A percentile compares a stretch with the other conserved stretches of the same genome.
These are phyloP conservation scores for Clonostachys chloroleuca DNA, from an alignment of 2,329 filamentous ascomycete genomes.

Conservation along the genomic window DNA sequence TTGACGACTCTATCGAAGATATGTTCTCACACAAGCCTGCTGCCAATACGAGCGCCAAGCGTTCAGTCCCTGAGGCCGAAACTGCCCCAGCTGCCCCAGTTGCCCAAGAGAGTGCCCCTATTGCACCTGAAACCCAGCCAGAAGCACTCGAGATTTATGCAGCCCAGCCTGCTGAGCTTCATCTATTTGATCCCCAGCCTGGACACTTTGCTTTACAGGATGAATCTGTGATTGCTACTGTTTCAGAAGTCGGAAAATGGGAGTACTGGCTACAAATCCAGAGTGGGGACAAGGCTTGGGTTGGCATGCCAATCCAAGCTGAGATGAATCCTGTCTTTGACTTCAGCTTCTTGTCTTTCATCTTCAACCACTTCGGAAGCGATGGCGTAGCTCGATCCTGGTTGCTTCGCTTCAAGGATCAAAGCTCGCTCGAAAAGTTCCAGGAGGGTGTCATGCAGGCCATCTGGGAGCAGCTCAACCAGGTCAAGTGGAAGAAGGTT, in stretches of 20 bases:
- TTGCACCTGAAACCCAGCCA: slow-evolving; percentile 42
- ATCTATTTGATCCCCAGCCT: slow-evolving; percentile 87
- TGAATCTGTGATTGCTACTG: slow-evolving; percentile 66
- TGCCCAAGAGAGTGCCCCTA: background rate
- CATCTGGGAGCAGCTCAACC: slow-evolving; percentile 92
- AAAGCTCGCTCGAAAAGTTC: slow-evolving; percentile 75
- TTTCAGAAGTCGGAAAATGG: slow-evolving; percentile 86
- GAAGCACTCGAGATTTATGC: slow-evolving; percentile 68
- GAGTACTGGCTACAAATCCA: slow-evolving; percentile 92
- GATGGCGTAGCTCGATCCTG: slow-evolving; percentile 93
- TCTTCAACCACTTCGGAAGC: slow-evolving; percentile 92
- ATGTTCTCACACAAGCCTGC: slow-evolving; percentile 44
- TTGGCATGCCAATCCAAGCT: slow-evolving; percentile 78
- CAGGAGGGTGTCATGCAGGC: slow-evolving; percentile 94
- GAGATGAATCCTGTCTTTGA: slow-evolving; percentile 99
- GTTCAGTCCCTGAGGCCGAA: slow-evolving; percentile 25
- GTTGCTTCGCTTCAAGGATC: slow-evolving; percentile 88
- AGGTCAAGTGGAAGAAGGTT: slow-evolving; percentile 89
- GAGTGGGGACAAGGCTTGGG: slow-evolving; percentile 72
- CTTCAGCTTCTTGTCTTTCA: slow-evolving; percentile 97
- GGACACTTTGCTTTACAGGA: slow-evolving; percentile 84
- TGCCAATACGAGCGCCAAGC: slow-evolving; percentile 42
- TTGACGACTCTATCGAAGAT: slow-evolving; percentile 52
- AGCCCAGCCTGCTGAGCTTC: slow-evolving; percentile 76
- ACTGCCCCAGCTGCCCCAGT: slow-evolving; percentile 2